phyloP scores from a whole-genome alignment of 306 rosid genomes.

The Lathyrus oleraceus region DNA sequence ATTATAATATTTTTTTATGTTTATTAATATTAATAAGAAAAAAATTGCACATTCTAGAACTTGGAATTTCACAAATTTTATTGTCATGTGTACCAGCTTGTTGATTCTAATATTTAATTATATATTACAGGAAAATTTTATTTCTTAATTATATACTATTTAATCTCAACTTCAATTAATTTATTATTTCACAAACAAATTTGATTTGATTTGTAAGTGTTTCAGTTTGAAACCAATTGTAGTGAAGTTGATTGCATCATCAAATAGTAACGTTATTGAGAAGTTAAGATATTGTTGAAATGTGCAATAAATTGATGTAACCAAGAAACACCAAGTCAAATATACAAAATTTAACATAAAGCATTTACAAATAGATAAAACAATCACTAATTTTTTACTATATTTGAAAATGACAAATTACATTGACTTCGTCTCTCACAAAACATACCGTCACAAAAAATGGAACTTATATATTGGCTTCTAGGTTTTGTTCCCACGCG shows the following conservation, averaged over 20 bases:
- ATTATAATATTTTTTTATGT: no score
- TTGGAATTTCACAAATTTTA: no score
- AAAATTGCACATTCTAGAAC: no score
- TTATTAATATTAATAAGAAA: no score
- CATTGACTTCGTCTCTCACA: neutral
- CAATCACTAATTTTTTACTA: neutral
- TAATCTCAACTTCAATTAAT: neutral
- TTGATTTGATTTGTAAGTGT: slow-evolving; percentile 6
- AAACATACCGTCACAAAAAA: neutral
- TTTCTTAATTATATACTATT: neutral
- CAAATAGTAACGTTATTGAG: neutral
- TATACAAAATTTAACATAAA: neutral
- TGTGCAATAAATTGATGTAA: slow-evolving; percentile 24
- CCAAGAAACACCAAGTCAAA: slow-evolving; percentile 18
- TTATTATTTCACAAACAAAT: neutral
- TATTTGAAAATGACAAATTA: neutral
- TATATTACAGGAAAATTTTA: no score
- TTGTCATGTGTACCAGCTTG: no score
- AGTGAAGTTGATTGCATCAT: slow-evolving; percentile 21
- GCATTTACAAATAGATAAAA: no score
- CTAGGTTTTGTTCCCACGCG: neutral
- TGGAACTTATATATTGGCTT: neutral
- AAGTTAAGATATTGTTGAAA: slow-evolving; percentile 1
- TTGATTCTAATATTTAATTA: no score
- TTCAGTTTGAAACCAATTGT: neutral